These are phyloP conservation scores for Thalassia testudinum DNA, from an alignment of 116 monocot genomes.

Conservation along the genomic window DNA sequence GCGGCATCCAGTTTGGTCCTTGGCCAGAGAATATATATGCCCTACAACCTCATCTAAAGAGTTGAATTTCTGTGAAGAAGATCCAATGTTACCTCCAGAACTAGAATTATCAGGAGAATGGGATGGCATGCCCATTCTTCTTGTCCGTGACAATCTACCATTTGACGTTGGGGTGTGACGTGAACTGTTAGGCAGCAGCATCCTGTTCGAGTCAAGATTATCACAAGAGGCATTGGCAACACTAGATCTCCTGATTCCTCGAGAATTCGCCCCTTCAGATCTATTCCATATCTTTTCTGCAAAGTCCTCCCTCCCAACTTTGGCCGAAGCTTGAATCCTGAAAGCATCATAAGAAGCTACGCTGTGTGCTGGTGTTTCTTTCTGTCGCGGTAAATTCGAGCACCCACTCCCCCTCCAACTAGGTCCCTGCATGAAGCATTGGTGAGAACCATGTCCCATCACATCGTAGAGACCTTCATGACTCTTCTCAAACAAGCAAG, in stretches of 20 bases:
- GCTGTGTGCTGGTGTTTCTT: background rate
- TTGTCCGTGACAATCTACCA: conserved; percentile 8
- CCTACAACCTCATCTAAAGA: conserved; percentile 25
- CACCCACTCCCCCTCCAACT: background rate
- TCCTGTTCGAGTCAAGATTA: conserved; percentile 3
- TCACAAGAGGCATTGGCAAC: conserved; percentile 1
- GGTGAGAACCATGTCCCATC: background rate
- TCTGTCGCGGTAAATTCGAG: background rate
- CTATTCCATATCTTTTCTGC: conserved; percentile 7
- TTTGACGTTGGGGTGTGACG: background rate
- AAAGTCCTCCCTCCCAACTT: background rate
- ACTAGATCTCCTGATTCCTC: conserved; percentile 1
- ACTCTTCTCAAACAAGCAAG: no score
- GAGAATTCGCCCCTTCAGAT: conserved; percentile 6
- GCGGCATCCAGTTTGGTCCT: conserved; percentile 50
- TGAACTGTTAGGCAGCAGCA: conserved; percentile 2
- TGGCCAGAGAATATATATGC: conserved; percentile 26
- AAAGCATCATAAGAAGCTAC: no score
- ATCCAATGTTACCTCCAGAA: background rate
- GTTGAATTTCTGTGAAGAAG: conserved; percentile 7
- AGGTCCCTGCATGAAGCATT: background rate
- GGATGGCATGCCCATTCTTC: background rate
- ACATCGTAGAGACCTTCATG: no score
- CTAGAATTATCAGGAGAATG: conserved; percentile 8
- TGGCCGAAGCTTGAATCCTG: background rate